A percentile compares a stretch with the other conserved stretches of the same genome.
Evolutionary conservation across 2,329 filamentous ascomycete genomes (phyloP).

Genomic region (Malbranchea zuffiana): DNA sequence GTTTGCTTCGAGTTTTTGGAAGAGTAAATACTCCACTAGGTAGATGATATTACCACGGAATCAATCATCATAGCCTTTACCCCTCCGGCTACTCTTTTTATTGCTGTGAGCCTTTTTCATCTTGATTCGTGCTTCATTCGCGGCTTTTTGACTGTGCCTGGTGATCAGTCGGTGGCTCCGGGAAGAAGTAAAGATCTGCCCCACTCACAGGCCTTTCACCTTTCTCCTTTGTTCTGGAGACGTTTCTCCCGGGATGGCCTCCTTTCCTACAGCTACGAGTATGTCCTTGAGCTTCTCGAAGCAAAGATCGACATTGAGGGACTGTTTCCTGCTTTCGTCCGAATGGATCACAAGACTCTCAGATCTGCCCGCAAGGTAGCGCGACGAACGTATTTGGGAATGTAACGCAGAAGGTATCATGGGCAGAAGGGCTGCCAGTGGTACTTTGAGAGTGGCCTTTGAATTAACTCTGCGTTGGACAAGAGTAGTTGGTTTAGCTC

Average conservation of each 20-base stretch:
- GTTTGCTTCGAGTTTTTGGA: too few species aligned
- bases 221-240: constrained; percentile 44
- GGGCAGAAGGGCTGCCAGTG: constrained; percentile 42
- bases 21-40: too few species aligned
- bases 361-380: constrained; percentile 45
- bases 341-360: constrained; percentile 50
- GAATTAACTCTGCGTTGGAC: constrained; percentile 50
- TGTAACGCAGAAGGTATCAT: constrained; percentile 47
- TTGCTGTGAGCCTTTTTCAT: constrained; percentile 50
- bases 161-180: too few species aligned
- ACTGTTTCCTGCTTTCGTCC: constrained; percentile 52
- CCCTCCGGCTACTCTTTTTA: constrained; percentile 48
- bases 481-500: not conserved
- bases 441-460: constrained; percentile 53
- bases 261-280: constrained; percentile 41
- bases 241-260: constrained; percentile 50
- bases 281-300: constrained; percentile 47
- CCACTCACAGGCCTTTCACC: constrained; percentile 43
- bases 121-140: constrained; percentile 47
- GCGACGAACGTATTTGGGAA: constrained; percentile 40
- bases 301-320: constrained; percentile 49
- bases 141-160: constrained; percentile 44
- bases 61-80: constrained; percentile 17
- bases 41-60: too few species aligned
- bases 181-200: not conserved